These are phyloP conservation scores for Caryopteris hybrid DNA, from an alignment of 305 asterid species.

Conservation along the genomic window DNA sequence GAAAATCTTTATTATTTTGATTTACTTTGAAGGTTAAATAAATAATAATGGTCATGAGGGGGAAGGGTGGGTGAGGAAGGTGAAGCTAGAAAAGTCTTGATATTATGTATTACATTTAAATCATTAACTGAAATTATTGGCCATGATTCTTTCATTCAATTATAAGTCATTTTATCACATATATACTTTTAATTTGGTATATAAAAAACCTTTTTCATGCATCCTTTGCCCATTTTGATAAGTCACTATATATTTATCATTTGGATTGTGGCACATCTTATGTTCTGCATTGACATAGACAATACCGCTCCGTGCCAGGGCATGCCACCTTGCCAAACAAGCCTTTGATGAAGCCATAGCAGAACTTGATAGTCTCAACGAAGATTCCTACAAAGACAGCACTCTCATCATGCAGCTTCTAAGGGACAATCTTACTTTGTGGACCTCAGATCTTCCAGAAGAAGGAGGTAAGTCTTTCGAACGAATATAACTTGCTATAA, in stretches of 20 bases:
- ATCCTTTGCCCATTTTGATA: neutral
- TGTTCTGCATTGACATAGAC: neutral
- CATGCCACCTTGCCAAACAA: conserved; percentile 84
- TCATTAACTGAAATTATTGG: neutral
- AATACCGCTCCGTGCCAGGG: conserved; percentile 36
- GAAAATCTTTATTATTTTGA: neutral
- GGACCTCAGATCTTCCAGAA: conserved; percentile 82
- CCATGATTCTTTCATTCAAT: neutral
- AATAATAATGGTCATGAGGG: neutral
- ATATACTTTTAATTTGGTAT: neutral
- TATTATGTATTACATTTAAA: neutral
- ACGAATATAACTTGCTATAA: neutral
- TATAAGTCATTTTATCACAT: neutral
- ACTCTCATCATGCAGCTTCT: conserved; percentile 90
- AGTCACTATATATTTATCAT: neutral
- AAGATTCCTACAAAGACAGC: conserved; percentile 81
- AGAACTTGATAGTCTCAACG: conserved; percentile 73
- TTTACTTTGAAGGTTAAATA: neutral
- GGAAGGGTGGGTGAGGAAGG: neutral
- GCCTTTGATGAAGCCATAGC: conserved; percentile 90
- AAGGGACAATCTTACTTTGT: conserved; percentile 76
- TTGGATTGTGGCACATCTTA: neutral
- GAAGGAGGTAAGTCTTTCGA: conserved; percentile 51
- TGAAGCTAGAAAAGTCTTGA: neutral
- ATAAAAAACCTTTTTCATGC: neutral